Conservation (phyloP, 2,329 filamentous ascomycete genomes). For the Cladosporium oxysporum region DNA sequence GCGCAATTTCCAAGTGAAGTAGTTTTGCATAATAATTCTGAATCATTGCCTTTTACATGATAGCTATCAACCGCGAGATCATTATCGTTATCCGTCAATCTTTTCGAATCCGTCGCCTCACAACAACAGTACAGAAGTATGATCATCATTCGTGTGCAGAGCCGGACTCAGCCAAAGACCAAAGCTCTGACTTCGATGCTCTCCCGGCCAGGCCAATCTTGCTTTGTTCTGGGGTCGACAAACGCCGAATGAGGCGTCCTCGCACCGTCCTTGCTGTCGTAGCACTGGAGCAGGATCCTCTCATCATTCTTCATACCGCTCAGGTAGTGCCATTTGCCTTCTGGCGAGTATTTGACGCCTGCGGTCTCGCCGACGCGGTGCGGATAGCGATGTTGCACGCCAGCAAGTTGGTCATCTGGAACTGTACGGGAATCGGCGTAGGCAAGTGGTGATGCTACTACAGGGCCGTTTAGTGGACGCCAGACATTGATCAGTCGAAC, state of each 20-base stretch:
- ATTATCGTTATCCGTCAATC: background rate
- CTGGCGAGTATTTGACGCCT: constrained; percentile 61
- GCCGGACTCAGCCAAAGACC: constrained; percentile 62
- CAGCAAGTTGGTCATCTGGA: constrained; percentile 64
- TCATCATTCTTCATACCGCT: constrained; percentile 70
- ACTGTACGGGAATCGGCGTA: constrained; percentile 59
- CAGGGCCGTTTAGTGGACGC: constrained; percentile 63
- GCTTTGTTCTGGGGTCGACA: constrained; percentile 69
- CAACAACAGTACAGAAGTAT: background rate
- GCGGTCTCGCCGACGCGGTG: constrained; percentile 73
- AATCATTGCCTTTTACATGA: background rate
- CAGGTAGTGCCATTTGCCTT: constrained; percentile 77
- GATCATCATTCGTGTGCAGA: background rate
- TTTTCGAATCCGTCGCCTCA: background rate
- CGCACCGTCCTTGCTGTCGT: constrained; percentile 44
- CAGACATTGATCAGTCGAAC: constrained; percentile 89
- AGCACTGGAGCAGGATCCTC: constrained; percentile 55
- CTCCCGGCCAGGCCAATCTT: constrained; percentile 66
- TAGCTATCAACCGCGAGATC: background rate
- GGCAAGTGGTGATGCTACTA: constrained; percentile 58
- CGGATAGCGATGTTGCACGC: constrained; percentile 73
- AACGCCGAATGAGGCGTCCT: constrained; percentile 74
- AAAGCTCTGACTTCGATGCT: constrained; percentile 88
- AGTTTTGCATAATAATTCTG: background rate
- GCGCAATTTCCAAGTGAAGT: background rate